These are phyloP conservation scores for Citrus mangshanensis DNA, from an alignment of 345 rosid species.

Conservation along the genomic window DNA sequence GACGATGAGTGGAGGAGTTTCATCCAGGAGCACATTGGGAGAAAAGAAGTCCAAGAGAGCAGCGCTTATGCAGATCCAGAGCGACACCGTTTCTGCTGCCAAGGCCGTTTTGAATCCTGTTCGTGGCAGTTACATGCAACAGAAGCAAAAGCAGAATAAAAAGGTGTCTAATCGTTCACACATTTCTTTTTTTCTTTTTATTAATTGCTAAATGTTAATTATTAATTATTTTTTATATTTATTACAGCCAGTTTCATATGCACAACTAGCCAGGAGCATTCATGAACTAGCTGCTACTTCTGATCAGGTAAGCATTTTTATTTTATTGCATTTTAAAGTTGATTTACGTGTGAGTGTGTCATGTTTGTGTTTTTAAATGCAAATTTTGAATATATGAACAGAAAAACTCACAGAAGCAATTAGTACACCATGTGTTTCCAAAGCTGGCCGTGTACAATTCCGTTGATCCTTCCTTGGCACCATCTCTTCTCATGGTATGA, in stretches of 20 bases:
- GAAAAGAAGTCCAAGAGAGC: conserved; percentile 86
- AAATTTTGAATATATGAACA: conserved; percentile 21
- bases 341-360: background rate
- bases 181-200: background rate
- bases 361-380: background rate
- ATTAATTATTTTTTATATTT: background rate
- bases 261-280: conserved; percentile 98
- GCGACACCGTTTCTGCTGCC: conserved; percentile 86
- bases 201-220: background rate
- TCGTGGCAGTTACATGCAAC: conserved; percentile 63
- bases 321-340: background rate
- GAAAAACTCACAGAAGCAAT: conserved; percentile 93
- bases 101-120: conserved; percentile 72
- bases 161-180: conserved; percentile 32
- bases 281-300: conserved; percentile 95
- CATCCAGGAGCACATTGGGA: conserved; percentile 58
- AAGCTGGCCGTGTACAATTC: conserved; percentile 98
- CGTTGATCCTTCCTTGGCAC: conserved; percentile 97
- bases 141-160: conserved; percentile 64
- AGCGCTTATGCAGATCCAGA: conserved; percentile 86
- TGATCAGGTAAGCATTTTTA: conserved; percentile 64
- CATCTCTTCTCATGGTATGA: conserved; percentile 97
- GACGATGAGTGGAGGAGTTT: conserved; percentile 20
- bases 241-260: conserved; percentile 89
- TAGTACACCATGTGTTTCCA: conserved; percentile 89